Percentiles rank a stretch among this genome's conserved stretches.
phyloP scores from a whole-genome alignment of 176 grass and related monocot genomes.

The Phyllostachys edulis region DNA sequence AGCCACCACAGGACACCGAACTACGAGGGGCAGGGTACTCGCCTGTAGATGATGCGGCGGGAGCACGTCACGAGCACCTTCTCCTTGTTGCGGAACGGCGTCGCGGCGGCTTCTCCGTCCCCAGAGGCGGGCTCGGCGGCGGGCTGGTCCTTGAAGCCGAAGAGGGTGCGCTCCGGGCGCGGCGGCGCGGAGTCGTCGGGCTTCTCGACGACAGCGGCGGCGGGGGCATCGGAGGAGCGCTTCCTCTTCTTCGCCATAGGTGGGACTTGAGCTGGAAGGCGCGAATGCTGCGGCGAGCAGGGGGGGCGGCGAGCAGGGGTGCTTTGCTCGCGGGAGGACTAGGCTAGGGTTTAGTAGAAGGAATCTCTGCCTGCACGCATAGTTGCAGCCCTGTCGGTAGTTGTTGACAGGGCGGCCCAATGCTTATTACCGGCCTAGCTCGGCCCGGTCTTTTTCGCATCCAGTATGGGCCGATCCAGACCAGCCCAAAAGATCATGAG shows the following conservation, averaged over 20 bases:
- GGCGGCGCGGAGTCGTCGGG: slow-evolving; percentile 43
- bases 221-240: slow-evolving; percentile 29
- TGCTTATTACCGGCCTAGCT: neutral
- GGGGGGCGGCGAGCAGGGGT: neutral
- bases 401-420: neutral
- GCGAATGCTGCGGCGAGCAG: neutral
- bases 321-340: neutral
- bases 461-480: neutral
- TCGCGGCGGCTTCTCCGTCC: neutral
- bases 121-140: slow-evolving; percentile 4
- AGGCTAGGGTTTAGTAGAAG: slow-evolving; percentile 32
- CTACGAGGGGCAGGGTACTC: neutral
- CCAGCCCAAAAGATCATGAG: neutral
- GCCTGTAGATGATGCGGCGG: slow-evolving; percentile 81
- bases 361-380: no score
- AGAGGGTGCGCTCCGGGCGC: slow-evolving; percentile 62
- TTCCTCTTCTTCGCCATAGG: slow-evolving; percentile 85
- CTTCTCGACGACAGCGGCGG: slow-evolving; percentile 16
- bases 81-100: slow-evolving; percentile 77
- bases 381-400: neutral
- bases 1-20: neutral
- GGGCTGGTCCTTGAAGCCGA: slow-evolving; percentile 64
- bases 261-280: neutral
- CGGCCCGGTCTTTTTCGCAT: neutral
- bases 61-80: slow-evolving; percentile 90